phyloP scores from a whole-genome alignment of 768 basidiomycete genomes.

The Auriculariales sp. region DNA sequence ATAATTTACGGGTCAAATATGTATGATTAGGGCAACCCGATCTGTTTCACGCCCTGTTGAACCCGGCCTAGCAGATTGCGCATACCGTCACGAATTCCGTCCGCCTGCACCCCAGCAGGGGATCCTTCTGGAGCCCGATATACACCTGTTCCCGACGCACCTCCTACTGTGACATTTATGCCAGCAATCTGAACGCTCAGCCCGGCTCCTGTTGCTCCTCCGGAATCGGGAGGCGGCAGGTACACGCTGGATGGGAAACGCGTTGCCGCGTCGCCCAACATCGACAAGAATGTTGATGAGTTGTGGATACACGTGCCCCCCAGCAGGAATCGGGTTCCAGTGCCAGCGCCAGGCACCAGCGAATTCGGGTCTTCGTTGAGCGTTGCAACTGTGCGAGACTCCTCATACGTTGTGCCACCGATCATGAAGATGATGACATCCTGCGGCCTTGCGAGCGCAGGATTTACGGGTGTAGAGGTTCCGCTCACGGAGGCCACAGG shows the following conservation, averaged over 20 bases:
- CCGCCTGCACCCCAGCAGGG: constrained; percentile 47
- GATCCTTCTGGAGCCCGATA: constrained; percentile 63
- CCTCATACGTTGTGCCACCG: constrained; percentile 93
- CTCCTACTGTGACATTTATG: constrained; percentile 89
- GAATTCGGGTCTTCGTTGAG: constrained; percentile 61
- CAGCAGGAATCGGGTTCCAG: constrained; percentile 57
- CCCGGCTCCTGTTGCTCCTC: constrained; percentile 31
- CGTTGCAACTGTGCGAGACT: constrained; percentile 71
- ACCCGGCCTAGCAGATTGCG: constrained; percentile 80
- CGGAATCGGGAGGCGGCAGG: constrained; percentile 55
- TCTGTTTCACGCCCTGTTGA: constrained; percentile 50
- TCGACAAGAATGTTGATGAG: constrained; percentile 82
- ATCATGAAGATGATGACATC: constrained; percentile 96
- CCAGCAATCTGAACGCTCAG: constrained; percentile 85
- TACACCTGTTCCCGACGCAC: constrained; percentile 65
- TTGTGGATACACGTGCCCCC: constrained; percentile 95
- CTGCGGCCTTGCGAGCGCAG: constrained; percentile 48
- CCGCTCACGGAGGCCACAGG: constrained; percentile 41
- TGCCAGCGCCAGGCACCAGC: constrained; percentile 19
- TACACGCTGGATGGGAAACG: constrained; percentile 51
- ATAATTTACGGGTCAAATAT: neutral
- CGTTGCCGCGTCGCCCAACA: constrained; percentile 62
- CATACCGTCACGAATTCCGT: constrained; percentile 81
- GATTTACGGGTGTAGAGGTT: constrained; percentile 48
- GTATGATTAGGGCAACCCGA: constrained; percentile 7